Conservation (phyloP, 2,329 filamentous ascomycete genomes). For the Fusarium brevicatenulatum region DNA sequence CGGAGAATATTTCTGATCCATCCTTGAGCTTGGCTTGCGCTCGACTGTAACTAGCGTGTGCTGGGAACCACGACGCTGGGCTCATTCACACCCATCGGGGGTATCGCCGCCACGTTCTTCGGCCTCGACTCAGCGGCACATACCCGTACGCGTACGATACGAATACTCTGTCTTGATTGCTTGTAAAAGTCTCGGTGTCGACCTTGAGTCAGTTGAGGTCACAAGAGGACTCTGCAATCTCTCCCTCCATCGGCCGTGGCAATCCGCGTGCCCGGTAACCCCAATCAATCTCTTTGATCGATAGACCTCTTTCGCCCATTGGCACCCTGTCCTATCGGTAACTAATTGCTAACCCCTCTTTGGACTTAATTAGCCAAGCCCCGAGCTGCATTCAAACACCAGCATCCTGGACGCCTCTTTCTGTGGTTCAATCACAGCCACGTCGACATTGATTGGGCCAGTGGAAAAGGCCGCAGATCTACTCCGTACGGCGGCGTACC, state of each 20-base stretch:
- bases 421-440: constrained; percentile 39
- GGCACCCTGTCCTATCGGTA: constrained; percentile 44
- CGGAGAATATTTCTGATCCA: constrained; percentile 47
- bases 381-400: constrained; percentile 42
- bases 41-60: constrained; percentile 46
- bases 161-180: constrained; percentile 22
- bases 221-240: constrained; percentile 45
- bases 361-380: constrained; percentile 41
- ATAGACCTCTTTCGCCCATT: constrained; percentile 35
- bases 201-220: constrained; percentile 44
- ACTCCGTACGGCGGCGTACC: not conserved
- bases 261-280: constrained; percentile 43
- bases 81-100: constrained; percentile 45
- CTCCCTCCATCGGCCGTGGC: constrained; percentile 38
- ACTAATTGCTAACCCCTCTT: constrained; percentile 43
- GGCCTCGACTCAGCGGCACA: constrained; percentile 34
- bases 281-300: constrained; percentile 40
- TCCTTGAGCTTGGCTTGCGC: constrained; percentile 46
- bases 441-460: constrained; percentile 42
- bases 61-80: constrained; percentile 46
- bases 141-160: constrained; percentile 2
- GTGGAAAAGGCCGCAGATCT: constrained; percentile 48
- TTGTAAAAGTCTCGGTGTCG: constrained; percentile 35
- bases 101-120: constrained; percentile 44
- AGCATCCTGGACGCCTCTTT: constrained; percentile 41